Base-by-base conservation (phyloP, 768 basidiomycete species). In the Lentinula aciculospora region DNA sequence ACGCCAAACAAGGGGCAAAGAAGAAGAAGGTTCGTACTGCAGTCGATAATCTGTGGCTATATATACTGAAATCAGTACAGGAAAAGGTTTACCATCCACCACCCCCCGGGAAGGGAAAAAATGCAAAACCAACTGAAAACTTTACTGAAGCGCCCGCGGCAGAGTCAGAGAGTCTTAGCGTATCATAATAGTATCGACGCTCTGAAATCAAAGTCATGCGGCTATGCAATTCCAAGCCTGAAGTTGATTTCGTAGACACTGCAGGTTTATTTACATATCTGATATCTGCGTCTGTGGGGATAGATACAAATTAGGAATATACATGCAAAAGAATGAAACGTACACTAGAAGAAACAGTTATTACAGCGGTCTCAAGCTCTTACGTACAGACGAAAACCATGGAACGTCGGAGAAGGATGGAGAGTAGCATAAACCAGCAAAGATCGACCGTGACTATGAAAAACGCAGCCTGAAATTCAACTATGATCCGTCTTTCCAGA, bases 81-180 rank as follows among this genome's bases (percentile, higher is more conserved):
- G 85, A 84, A 56, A 90, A 91, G 69, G 84, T 86, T 7, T 92
- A 91, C 74, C 86, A 88, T 65, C 90, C 90, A 3, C 90, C 89
- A 7, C 90, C 89, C 1, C 88, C 88, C 0, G 89, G 88, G 1
- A 92, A 85, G 62, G 89, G 87, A 40, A 89, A 79, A 70, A 84
- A 83, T 25, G 42, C 42, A 8, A 42, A 56, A 7, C 15, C 25
- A 27, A 17, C 8, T 15, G 51, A 53, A 23, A 36, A n/a, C 25
- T 9, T 28, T 6, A 32, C 17, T 21, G 3, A 21, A 5, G 25
- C 27, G 13, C 15, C 9, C 19, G 0, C 6, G 21, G 21, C 31
- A 32, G 29, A 31, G 29, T 10, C 29, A 3, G 19, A 44, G 8
- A 23, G 19, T 44, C 8, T 12, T 8, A 44, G n/a, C 12, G 21